Evolutionary conservation across 2,329 filamentous ascomycete species (phyloP).

Genomic region (Ustulina deusta): DNA sequence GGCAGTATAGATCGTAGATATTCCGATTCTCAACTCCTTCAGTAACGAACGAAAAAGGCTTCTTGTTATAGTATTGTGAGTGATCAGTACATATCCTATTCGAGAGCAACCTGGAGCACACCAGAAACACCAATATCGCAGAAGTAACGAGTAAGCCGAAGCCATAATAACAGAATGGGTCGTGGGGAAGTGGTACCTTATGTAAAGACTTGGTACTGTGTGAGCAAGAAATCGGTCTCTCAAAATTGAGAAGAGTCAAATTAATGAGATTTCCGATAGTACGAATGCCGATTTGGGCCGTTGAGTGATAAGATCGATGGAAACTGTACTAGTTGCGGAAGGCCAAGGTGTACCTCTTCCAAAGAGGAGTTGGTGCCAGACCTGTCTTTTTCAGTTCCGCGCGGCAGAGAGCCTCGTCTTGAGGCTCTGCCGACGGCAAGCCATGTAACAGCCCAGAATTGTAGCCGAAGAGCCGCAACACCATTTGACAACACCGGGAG

Average conservation of each 20-base stretch:
- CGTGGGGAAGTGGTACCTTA: background rate
- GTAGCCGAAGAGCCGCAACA: constrained; percentile 29
- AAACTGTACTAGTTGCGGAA: constrained; percentile 11
- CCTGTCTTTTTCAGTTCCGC: too few relatives aligned
- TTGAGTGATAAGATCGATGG: background rate
- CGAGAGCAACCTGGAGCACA: background rate
- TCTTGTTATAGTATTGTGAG: constrained; percentile 25
- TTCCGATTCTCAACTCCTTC: constrained; percentile 16
- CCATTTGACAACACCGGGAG: constrained; percentile 17
- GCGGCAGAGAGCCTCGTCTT: constrained; percentile 3
- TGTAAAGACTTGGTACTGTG: constrained; percentile 25
- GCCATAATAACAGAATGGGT: background rate
- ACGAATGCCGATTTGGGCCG: constrained; percentile 20
- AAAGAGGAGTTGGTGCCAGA: background rate
- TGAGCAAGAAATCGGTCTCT: constrained; percentile 21
- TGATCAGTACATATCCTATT: constrained; percentile 9
- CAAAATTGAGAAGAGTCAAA: background rate
- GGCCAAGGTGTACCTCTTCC: background rate
- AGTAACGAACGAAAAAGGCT: constrained; percentile 3
- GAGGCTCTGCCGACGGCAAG: constrained; percentile 23
- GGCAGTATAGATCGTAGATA: constrained; percentile 33
- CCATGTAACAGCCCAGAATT: constrained; percentile 17
- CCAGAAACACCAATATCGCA: constrained; percentile 15
- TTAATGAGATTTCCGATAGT: constrained; percentile 26
- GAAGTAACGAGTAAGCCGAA: constrained; percentile 15